phyloP scores from a whole-genome alignment of 257 asterid genomes.

The Solanum piurae region DNA sequence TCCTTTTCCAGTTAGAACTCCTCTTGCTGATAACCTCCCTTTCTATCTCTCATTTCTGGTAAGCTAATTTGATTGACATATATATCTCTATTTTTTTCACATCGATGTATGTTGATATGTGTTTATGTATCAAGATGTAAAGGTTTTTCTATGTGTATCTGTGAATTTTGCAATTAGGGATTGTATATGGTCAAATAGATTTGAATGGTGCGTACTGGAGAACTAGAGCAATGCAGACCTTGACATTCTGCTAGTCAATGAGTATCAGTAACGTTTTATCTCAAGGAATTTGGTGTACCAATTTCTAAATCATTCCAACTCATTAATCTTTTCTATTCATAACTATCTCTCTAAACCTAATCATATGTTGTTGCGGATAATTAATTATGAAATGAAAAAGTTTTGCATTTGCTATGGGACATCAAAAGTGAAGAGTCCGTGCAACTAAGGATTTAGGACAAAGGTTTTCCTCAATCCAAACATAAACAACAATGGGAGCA shows the following conservation, averaged over 20 bases:
- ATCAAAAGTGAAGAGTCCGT: no score
- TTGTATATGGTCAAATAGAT: background rate
- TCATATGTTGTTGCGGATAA: background rate
- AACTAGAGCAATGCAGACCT: background rate
- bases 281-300: background rate
- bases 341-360: background rate
- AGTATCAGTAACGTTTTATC: background rate
- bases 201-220: background rate
- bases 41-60: background rate
- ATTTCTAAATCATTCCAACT: background rate
- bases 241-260: background rate
- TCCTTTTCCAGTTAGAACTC: background rate
- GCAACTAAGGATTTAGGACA: no score
- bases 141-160: background rate
- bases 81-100: no score
- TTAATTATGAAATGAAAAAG: background rate
- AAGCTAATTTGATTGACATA: background rate
- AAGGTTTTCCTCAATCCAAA: constrained; percentile 43
- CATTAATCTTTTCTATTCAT: background rate
- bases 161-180: background rate
- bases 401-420: background rate
- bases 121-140: background rate
- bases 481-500: constrained; percentile 74
- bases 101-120: background rate
- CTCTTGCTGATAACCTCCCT: background rate